These are phyloP conservation scores for Melanomma pulvis-pyrius DNA, from an alignment of 495 filamentous ascomycete genomes.

Conservation along the genomic window DNA sequence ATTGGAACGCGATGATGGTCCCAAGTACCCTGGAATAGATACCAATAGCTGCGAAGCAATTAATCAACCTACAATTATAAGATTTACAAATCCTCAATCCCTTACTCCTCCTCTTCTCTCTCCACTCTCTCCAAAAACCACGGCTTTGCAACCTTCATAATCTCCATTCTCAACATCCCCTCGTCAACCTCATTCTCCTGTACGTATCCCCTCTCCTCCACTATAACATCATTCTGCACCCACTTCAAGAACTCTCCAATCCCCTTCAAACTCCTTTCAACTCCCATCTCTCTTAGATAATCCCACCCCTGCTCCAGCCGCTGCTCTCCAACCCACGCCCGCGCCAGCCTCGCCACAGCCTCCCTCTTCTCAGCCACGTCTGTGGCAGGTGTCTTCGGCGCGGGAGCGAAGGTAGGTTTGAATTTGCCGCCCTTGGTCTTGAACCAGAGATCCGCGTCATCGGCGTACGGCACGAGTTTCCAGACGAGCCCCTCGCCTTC, in stretches of 20 bases:
- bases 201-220: slow-evolving; percentile 28
- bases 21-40: no score
- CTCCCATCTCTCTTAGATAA: slow-evolving; percentile 36
- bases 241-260: slow-evolving; percentile 25
- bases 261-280: slow-evolving; percentile 15
- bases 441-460: slow-evolving; percentile 38
- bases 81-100: neutral
- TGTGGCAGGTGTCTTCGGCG: slow-evolving; percentile 16
- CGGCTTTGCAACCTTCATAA: slow-evolving; percentile 23
- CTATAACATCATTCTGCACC: slow-evolving; percentile 20
- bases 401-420: slow-evolving; percentile 31
- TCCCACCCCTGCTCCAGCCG: slow-evolving; percentile 45
- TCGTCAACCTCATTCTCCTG: slow-evolving; percentile 15
- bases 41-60: no score
- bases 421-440: slow-evolving; percentile 44
- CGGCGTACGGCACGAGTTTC: slow-evolving; percentile 40
- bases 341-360: slow-evolving; percentile 33
- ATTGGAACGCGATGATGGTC: no score
- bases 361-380: slow-evolving; percentile 9
- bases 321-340: slow-evolving; percentile 24
- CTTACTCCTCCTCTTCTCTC: neutral
- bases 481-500: slow-evolving; percentile 48
- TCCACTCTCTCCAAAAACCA: slow-evolving; percentile 19
- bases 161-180: slow-evolving; percentile 17
- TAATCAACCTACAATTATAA: no score